Evolutionary conservation across 228 moss, liverwort and hornwort species (phyloP).

Genomic region (Sphagnum magellanicum): DNA sequence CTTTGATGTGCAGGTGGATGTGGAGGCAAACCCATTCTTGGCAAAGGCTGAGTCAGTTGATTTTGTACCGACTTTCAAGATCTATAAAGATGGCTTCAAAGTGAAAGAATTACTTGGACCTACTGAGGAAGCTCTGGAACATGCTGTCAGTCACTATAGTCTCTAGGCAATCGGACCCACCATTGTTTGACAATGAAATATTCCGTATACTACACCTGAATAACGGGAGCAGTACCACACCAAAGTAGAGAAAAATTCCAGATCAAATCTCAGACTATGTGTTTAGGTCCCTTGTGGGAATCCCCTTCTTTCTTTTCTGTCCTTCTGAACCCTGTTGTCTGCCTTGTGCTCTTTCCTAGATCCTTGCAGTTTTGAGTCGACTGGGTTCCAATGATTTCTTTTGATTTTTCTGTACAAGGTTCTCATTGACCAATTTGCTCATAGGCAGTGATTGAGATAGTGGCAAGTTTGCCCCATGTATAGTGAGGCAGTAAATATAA

Average conservation of each 20-base stretch:
- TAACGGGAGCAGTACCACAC: constrained; percentile 19
- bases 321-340: constrained; percentile 24
- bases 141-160: constrained; percentile 40
- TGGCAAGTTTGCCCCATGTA: constrained; percentile 10
- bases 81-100: constrained; percentile 52
- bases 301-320: constrained; percentile 20
- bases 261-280: constrained; percentile 26
- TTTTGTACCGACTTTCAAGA: constrained; percentile 51
- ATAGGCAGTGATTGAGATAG: constrained; percentile 26
- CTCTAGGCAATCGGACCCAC: constrained; percentile 9
- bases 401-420: constrained; percentile 8
- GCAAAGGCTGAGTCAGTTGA: constrained; percentile 44
- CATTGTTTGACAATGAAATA: constrained; percentile 44
- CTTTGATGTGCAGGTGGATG: constrained; percentile 31
- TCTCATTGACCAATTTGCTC: constrained; percentile 5
- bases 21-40: constrained; percentile 33
- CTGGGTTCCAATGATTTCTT: constrained; percentile 14
- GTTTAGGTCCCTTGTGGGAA: constrained; percentile 14
- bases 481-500: constrained; percentile 12
- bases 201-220: constrained; percentile 29
- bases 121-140: constrained; percentile 34
- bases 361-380: constrained; percentile 22
- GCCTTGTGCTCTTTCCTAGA: constrained; percentile 24
- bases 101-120: constrained; percentile 49
- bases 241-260: constrained; percentile 23